Evolutionary conservation across 2,329 filamentous ascomycete genomes (phyloP), one percentile per base, ranked within the genome.

Genomic region (Microsporum ferrugineum): DNA sequence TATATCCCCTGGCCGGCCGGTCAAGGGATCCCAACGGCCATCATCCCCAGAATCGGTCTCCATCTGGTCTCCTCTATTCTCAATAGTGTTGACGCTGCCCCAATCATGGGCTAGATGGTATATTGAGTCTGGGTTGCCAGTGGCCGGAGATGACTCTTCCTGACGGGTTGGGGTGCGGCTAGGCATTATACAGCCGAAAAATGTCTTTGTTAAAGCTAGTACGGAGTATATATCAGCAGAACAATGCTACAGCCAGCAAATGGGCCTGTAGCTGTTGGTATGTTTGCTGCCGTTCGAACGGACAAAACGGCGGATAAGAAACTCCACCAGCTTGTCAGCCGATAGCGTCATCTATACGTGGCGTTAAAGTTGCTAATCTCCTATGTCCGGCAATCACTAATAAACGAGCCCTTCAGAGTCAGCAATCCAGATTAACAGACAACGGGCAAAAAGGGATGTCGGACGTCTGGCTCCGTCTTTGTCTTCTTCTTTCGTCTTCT

Each of bases 31-130:
- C 45, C 45, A 51, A n/a, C 67, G 62, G 49, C 64, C 55, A 59
- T 69, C 67, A 62, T 75, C 72, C 63, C 76, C 70, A 58, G 64
- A 66, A 61, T 69, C 66, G 12, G 55, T 23, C 23, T 36, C 36
- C 27, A 3, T 29, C 39, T 43, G 34, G 10, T 34, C 33, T 10
- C 5, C n/a, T 36, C 29, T 14, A 59, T 49, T 3, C 6, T 33
- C 67, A 63, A 55, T n/a, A 6, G 39, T 6, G 17, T 66, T 67
- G 17, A 69, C 69, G 59, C 76, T 73, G 71, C 61, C 66, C 65
- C 23, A 71, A 68, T 75, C 73, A 60, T 65, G 67, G 14, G 72
- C 69, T 7, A 71, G 68, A 61, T 76, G 74, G 67, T 73, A 75
- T 33, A 68, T 61, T 29, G 68, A 66, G 5, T 64, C 65, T 12